Base-by-base conservation (phyloP, 208 protist species). In the Plasmodiophora brassicae region DNA sequence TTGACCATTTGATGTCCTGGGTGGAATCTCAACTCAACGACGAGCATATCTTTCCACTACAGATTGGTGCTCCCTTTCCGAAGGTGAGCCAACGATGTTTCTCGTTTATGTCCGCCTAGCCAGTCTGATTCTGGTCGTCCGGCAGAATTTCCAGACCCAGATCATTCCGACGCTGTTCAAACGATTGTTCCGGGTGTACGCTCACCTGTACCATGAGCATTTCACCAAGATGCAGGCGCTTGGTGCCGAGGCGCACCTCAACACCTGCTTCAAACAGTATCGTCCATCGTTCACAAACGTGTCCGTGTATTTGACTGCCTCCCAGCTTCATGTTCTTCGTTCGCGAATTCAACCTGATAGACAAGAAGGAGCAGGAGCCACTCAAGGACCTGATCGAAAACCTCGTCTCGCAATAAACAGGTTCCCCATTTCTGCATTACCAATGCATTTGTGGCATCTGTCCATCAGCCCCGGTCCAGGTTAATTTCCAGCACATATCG, bases 181-280 rank as follows among this genome's bases (percentile, higher is more conserved):
- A 71, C 92, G 97, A 36, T 92, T 99, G 25, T 99, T 99, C 91
- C 93, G 98, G 39, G 97, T 99, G 0, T 99, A 99, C 90, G 97
- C 96, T n/a, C 98, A 99, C 88, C 96, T 99, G 39, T 99, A 98
- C 91, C 95, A 98, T 92, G 94, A 93, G 25, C 98, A 99, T 91
- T 98, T 97, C 88, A 86, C 91, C 22, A 96, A 97, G 86, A 97
- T 99, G 39, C 92, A 95, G 0, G 93, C 94, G 38, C 91, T 98
- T 44, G 94, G 96, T 86, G 96, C 98, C 90, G 96, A 98, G 91
- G 96, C 96, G 14, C 97, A 98, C 90, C 90, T 98, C 32, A 98
- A 98, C 91, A 98, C 97, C 8, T 89, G 88, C 0, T 92, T 91
- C 28, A 92, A 93, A 43, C 91, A 92, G n/a, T n/a, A n/a, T n/a